Conservation (phyloP, 2,329 filamentous ascomycete species). For the Clarireedia sp. region DNA sequence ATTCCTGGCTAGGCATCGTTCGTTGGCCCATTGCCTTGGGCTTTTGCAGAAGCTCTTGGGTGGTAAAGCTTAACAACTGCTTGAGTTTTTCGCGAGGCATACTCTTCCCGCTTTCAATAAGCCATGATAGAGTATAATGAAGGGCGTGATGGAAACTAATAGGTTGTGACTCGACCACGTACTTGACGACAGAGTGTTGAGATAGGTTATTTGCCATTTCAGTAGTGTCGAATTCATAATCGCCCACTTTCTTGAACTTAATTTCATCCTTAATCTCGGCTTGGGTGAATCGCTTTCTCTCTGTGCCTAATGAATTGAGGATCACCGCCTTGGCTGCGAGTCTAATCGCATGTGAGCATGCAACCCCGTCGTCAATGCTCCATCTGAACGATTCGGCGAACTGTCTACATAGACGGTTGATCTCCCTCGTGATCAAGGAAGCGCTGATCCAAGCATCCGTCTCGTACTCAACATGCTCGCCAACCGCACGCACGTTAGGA, state of each 20-base stretch:
- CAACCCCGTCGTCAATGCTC: constrained; percentile 37
- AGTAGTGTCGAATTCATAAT: constrained; percentile 69
- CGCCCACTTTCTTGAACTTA: constrained; percentile 67
- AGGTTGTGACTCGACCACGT: constrained; percentile 77
- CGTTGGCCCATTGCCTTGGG: constrained; percentile 52
- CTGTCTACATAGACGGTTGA: constrained; percentile 84
- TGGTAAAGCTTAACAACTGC: constrained; percentile 62
- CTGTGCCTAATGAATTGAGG: constrained; percentile 80
- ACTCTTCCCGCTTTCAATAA: constrained; percentile 79
- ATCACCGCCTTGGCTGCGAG: constrained; percentile 77
- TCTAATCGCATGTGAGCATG: constrained; percentile 48
- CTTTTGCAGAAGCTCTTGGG: constrained; percentile 59
- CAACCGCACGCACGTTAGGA: constrained; percentile 83
- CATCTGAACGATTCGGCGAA: constrained; percentile 80
- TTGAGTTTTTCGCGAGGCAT: constrained; percentile 61
- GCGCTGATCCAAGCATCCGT: constrained; percentile 97
- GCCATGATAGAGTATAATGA: constrained; percentile 93
- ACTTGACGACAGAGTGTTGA: constrained; percentile 67
- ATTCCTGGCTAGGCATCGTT: constrained; percentile 47
- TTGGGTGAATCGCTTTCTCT: constrained; percentile 75
- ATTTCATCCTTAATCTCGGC: constrained; percentile 83
- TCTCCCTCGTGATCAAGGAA: constrained; percentile 86
- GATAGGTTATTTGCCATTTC: constrained; percentile 21
- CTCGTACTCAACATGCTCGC: constrained; percentile 96
- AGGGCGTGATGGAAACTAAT: constrained; percentile 97